phyloP scores from a whole-genome alignment of 768 basidiomycete genomes.

The Galerina sulciceps region DNA sequence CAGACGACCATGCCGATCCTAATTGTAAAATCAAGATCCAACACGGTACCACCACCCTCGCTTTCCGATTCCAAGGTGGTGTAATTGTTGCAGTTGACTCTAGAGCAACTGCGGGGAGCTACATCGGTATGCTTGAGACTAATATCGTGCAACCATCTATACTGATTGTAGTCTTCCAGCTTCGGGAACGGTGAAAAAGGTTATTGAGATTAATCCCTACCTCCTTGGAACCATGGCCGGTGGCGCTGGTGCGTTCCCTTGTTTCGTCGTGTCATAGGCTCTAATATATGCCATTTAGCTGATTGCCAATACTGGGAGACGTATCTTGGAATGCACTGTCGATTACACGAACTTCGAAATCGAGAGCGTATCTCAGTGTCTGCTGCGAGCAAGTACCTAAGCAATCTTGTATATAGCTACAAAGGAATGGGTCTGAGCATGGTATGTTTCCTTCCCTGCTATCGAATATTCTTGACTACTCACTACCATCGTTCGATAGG shows the following conservation, averaged over 20 bases:
- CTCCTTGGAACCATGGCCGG: conserved; percentile 99
- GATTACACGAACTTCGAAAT: conserved; percentile 95
- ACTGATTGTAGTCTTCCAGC: conserved; percentile 50
- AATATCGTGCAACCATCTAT: neutral
- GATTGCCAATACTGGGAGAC: conserved; percentile 99
- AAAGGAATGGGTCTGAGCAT: conserved; percentile 99
- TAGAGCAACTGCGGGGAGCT: conserved; percentile 94
- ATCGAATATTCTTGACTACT: neutral
- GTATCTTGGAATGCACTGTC: conserved; percentile 97
- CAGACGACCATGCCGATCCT: conserved; percentile 94
- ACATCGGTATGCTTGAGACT: conserved; percentile 72
- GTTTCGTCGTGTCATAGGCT: neutral
- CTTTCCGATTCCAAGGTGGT: conserved; percentile 95
- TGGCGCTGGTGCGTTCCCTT: conserved; percentile 76
- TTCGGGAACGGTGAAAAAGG: conserved; percentile 97
- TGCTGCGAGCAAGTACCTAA: conserved; percentile 97
- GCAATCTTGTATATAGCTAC: conserved; percentile 96
- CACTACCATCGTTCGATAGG: conserved; percentile 50
- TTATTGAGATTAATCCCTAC: conserved; percentile 99
- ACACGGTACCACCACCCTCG: conserved; percentile 97
- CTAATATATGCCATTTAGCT: conserved; percentile 45
- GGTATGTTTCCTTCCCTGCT: conserved; percentile 52
- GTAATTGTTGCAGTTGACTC: conserved; percentile 99
- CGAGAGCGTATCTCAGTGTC: conserved; percentile 97
- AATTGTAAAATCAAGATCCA: conserved; percentile 96